Conservation (phyloP, 495 filamentous ascomycete genomes). For the Haplographium delicatum region DNA sequence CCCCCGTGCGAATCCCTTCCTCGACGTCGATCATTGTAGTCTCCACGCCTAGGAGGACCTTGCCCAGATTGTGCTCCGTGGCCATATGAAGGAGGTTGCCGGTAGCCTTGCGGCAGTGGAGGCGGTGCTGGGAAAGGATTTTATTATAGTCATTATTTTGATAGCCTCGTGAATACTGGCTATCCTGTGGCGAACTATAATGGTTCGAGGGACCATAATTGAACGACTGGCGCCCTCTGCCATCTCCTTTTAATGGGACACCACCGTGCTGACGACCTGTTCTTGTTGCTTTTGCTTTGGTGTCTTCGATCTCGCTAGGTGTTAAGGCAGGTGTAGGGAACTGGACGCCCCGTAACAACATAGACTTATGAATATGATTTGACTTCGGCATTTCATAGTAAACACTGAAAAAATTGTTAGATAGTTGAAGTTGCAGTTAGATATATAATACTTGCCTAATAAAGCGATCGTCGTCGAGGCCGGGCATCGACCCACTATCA, state of each 20-base stretch:
- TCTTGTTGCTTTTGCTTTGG: constrained; percentile 36
- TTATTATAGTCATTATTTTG: constrained; percentile 29
- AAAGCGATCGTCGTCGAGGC: constrained; percentile 76
- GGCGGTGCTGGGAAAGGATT: constrained; percentile 32
- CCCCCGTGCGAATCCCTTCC: too few species aligned
- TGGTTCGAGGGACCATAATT: constrained; percentile 33
- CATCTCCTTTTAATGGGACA: constrained; percentile 48
- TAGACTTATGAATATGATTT: constrained; percentile 77
- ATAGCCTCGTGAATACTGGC: constrained; percentile 17
- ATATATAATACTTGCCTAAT: constrained; percentile 80
- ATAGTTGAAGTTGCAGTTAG: too few species aligned
- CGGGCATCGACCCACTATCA: constrained; percentile 58
- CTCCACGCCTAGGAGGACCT: constrained; percentile 38
- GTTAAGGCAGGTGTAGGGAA: constrained; percentile 65
- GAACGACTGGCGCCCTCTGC: constrained; percentile 46
- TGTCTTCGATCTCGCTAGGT: constrained; percentile 59
- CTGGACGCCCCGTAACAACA: constrained; percentile 82
- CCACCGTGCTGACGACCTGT: constrained; percentile 48
- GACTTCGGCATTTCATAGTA: constrained; percentile 75
- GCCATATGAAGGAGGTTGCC: constrained; percentile 42
- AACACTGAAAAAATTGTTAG: constrained; percentile 57
- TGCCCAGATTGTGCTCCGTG: constrained; percentile 35
- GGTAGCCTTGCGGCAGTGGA: too few species aligned
- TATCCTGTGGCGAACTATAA: background rate
- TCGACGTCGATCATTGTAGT: too few species aligned